Conservation (phyloP, 306 rosid species). For the Senna siamea region DNA sequence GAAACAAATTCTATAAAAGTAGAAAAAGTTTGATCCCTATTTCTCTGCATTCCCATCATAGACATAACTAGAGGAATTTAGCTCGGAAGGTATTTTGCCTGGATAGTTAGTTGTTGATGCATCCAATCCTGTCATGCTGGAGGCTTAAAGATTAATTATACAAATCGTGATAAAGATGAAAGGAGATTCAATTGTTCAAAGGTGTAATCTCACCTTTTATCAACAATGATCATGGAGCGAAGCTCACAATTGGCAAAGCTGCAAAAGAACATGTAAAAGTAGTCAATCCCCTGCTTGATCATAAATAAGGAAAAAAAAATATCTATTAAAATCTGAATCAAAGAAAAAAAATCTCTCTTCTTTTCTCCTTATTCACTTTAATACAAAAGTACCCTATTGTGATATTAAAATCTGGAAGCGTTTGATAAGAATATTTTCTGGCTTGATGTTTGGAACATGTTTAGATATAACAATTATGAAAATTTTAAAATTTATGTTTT, state of each 20-base stretch:
- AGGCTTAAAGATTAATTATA: slow-evolving; percentile 9
- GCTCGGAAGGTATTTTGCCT: slow-evolving; percentile 53
- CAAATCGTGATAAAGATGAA: not conserved
- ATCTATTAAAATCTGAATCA: too few relatives aligned
- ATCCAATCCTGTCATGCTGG: slow-evolving; percentile 60
- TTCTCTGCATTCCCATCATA: slow-evolving; percentile 35
- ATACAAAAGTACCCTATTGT: too few relatives aligned
- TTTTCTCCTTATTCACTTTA: too few relatives aligned
- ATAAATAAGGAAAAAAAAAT: not conserved
- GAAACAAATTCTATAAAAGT: not conserved
- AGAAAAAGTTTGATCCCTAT: slow-evolving; percentile 23
- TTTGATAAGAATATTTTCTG: too few relatives aligned
- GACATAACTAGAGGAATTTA: slow-evolving; percentile 47
- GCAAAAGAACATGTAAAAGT: slow-evolving; percentile 43
- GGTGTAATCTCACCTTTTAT: slow-evolving; percentile 57
- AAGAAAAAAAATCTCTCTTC: too few relatives aligned
- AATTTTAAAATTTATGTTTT: too few relatives aligned
- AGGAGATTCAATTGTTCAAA: not conserved
- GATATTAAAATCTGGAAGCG: too few relatives aligned
- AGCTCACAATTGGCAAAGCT: slow-evolving; percentile 80
- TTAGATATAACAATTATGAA: too few relatives aligned
- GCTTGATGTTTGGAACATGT: too few relatives aligned
- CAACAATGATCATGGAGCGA: slow-evolving; percentile 69
- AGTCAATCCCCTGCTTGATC: slow-evolving; percentile 9
- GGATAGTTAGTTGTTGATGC: slow-evolving; percentile 54